A percentile compares a stretch with the other conserved stretches of the same genome.
Conservation (phyloP, 208 protist genomes). For the Acanthamoeba healyi region DNA sequence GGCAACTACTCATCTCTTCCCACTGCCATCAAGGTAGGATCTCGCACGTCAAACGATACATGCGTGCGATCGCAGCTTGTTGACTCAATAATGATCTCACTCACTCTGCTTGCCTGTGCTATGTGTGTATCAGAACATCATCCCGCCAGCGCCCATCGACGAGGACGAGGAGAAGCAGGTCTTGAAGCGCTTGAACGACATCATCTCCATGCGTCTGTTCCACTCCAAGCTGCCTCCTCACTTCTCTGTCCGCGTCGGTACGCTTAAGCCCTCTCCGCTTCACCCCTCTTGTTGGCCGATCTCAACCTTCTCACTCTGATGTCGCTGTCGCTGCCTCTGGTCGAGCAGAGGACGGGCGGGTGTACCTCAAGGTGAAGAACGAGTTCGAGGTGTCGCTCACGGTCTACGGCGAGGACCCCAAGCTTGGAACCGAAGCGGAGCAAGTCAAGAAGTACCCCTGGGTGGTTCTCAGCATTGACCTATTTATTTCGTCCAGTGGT, state of each 20-base stretch:
- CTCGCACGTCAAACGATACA: no score
- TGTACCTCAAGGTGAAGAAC: constrained; percentile 72
- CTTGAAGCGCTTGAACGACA: constrained; percentile 56
- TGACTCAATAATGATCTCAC: no score
- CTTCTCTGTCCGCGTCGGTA: constrained; percentile 79
- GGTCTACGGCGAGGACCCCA: constrained; percentile 70
- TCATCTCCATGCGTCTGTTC: constrained; percentile 77
- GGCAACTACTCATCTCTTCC: constrained; percentile 79
- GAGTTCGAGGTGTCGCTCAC: constrained; percentile 76
- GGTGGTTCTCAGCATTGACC: constrained; percentile 74
- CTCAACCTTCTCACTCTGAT: no score
- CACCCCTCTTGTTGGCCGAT: not conserved
- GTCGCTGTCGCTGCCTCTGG: not conserved
- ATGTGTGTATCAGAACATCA: constrained; percentile 62
- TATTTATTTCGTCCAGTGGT: constrained; percentile 77
- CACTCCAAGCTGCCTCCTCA: constrained; percentile 69
- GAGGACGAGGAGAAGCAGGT: constrained; percentile 61
- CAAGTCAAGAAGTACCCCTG: constrained; percentile 72
- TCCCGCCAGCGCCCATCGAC: constrained; percentile 70
- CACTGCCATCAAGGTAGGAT: constrained; percentile 63
- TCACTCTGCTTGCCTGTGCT: no score
- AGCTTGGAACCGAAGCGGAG: constrained; percentile 30
- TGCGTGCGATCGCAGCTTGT: no score
- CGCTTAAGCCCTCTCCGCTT: constrained; percentile 3
- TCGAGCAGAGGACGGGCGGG: constrained; percentile 69